Percentiles rank a stretch among this genome's conserved stretches.
Conservation (phyloP, 352 stramenopile species). For the Pythium volutum region DNA sequence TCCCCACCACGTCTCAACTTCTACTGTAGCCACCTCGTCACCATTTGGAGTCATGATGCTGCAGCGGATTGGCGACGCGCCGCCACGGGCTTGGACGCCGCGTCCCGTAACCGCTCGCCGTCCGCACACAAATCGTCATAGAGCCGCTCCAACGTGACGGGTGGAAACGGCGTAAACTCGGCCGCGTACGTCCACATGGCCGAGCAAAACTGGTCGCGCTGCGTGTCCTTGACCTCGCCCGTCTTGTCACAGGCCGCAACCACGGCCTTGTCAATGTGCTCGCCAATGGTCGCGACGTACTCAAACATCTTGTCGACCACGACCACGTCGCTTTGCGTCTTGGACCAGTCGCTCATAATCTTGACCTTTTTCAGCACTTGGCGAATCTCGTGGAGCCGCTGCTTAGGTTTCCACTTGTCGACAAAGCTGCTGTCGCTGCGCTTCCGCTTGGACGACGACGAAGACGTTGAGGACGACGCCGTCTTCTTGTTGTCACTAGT, state of each 20-base stretch:
- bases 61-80: neutral
- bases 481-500: conserved; percentile 1
- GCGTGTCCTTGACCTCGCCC: conserved; percentile 16
- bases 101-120: conserved; percentile 29
- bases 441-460: conserved; percentile 21
- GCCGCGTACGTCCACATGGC: conserved; percentile 80
- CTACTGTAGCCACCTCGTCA: no score
- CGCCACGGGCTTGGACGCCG: neutral
- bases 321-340: conserved; percentile 77
- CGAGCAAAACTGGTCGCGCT: conserved; percentile 76
- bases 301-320: conserved; percentile 87
- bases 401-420: conserved; percentile 81
- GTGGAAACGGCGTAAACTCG: conserved; percentile 69
- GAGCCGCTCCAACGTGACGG: conserved; percentile 74
- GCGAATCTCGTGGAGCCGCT: conserved; percentile 68
- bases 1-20: neutral
- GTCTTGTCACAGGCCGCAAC: conserved; percentile 32
- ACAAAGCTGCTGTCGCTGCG: conserved; percentile 51
- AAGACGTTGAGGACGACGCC: neutral
- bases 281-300: conserved; percentile 81
- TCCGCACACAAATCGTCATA: conserved; percentile 86
- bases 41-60: neutral
- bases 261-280: conserved; percentile 77
- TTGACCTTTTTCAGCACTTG: conserved; percentile 87
- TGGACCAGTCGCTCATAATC: conserved; percentile 80